A percentile compares a stretch with the other conserved stretches of the same genome.
phyloP scores from a whole-genome alignment of 176 grass and related monocot species.

The Poa annua region DNA sequence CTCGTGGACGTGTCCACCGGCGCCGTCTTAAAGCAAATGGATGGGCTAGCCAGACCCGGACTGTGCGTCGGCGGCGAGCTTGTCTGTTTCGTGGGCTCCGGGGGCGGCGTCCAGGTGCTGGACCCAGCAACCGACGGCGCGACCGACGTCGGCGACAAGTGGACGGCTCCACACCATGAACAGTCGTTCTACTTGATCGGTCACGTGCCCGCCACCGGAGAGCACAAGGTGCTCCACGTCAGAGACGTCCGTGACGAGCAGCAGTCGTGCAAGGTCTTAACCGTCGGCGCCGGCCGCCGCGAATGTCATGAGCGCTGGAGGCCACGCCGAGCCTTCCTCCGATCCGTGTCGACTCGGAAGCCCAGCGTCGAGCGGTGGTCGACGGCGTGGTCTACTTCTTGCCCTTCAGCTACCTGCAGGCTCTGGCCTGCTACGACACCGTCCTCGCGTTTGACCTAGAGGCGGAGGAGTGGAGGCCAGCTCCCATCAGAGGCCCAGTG shows the following conservation, averaged over 20 bases:
- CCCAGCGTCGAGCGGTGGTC: not conserved
- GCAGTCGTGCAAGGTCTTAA: slow-evolving; percentile 17
- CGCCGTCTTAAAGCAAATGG: not conserved
- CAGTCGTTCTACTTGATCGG: slow-evolving; percentile 10
- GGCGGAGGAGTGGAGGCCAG: slow-evolving; percentile 17
- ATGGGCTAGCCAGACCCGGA: not conserved
- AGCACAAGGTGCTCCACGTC: slow-evolving; percentile 35
- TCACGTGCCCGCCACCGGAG: slow-evolving; percentile 25
- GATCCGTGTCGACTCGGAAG: not conserved
- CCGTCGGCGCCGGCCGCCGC: not conserved
- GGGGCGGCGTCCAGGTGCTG: not conserved
- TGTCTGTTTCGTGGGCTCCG: not conserved
- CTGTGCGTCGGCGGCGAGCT: not conserved
- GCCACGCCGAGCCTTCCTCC: not conserved
- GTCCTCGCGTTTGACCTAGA: slow-evolving; percentile 26
- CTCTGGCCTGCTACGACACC: not conserved
- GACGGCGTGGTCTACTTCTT: slow-evolving; percentile 20
- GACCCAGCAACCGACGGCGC: slow-evolving; percentile 1
- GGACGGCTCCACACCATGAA: not conserved
- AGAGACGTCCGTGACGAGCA: not conserved
- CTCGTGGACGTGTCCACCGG: not conserved
- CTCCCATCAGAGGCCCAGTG: not conserved
- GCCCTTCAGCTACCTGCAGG: too few species aligned
- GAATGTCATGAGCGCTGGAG: not conserved
- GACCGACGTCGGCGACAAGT: not conserved